Conservation (phyloP, 179 eudicot genomes). For the Patellifolia procumbens region DNA sequence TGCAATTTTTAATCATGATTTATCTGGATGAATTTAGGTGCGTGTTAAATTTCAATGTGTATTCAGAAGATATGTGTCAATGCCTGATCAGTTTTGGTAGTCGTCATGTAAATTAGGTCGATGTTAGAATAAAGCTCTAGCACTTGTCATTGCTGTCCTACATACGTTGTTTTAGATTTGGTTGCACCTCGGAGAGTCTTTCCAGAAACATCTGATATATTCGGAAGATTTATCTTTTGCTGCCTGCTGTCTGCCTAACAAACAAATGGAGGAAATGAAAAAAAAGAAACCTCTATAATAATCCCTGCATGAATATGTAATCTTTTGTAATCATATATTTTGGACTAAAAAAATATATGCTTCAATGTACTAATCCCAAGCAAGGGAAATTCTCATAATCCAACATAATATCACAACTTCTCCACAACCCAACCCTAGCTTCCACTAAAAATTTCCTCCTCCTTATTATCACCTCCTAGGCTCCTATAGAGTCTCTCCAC, state of each 20-base stretch:
- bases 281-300: neutral
- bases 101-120: neutral
- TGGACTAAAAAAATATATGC: too few relatives aligned
- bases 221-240: neutral
- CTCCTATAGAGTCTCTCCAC: too few relatives aligned
- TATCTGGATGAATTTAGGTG: neutral
- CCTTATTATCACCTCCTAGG: too few relatives aligned
- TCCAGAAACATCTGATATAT: neutral
- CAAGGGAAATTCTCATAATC: too few relatives aligned
- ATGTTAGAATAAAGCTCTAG: neutral
- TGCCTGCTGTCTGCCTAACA: neutral
- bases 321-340: too few relatives aligned
- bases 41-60: neutral
- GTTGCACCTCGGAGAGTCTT: neutral
- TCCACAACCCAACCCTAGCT: too few relatives aligned
- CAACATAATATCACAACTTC: too few relatives aligned
- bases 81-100: conserved; percentile 3
- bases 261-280: neutral
- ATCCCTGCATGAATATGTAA: too few relatives aligned
- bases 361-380: too few relatives aligned
- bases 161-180: neutral
- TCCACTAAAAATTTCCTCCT: too few relatives aligned
- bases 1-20: neutral
- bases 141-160: neutral
- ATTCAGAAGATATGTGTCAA: neutral